Base-by-base conservation (phyloP, 768 basidiomycete species). In the Panaeolus cyanescens region DNA sequence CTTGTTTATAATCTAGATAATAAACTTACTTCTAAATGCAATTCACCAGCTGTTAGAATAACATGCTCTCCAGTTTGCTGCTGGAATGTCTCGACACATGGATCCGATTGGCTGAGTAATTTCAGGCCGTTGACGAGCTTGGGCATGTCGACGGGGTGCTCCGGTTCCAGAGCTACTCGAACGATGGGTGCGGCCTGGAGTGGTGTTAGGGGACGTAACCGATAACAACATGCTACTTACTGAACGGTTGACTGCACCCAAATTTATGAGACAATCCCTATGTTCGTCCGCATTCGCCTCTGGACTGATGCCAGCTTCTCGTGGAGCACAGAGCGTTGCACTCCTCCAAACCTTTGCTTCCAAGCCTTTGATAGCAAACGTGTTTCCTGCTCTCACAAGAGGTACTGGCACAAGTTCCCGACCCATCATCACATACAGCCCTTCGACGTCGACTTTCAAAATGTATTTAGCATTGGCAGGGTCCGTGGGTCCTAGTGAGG, bases 51-150 rank as follows among this genome's bases (percentile, higher is more conserved):
- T 2, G 93, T 93, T 62, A 98, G 75, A 64, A 99, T 97, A 59
- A 99, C 97, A 72, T 97, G 91, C 72, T 99, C 97, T 32, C 97
- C 97, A 0, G 96, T 97, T 68, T 93, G 87, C 74, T 99, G 97
- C 66, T 98, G 95, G 72, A 98, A 95, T 0, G 93, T 96, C 71
- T 99, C 95, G 4, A 96, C 96, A 65, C 95, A 99, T 1, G 97
- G 96, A 77, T 99, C 97, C 4, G 95, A 90, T 71, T 98, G 96
- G 65, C 90, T 91, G 32, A 99, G 85, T 12, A 99, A 79, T 65
- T 91, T 92, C 58, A 99, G 78, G 1, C 97, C 97, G 34, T 82
- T 83, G 45, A 99, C 83, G 22, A 99, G 81, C 71, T 93, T 95
- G 1, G 87, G 89, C 87, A 99, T 91, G 70, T 99, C 94, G 6